Percentiles rank a stretch among this genome's conserved stretches.
Evolutionary conservation across 2,329 filamentous ascomycete genomes (phyloP).

Genomic region (Aspergillus pseudonomiae): DNA sequence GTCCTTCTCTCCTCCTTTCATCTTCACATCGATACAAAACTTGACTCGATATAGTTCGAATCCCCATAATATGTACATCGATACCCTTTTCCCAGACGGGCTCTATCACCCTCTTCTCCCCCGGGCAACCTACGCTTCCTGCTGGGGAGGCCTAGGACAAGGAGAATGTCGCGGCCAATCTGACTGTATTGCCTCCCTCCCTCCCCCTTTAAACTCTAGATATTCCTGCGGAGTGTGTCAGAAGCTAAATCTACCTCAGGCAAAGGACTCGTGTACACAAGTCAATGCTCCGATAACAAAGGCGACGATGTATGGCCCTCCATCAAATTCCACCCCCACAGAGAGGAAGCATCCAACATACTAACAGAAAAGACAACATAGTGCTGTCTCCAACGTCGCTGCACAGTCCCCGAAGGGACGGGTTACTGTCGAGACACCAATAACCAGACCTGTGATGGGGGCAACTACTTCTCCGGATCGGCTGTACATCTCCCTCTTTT

Average conservation of each 20-base stretch:
- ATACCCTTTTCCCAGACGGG: not conserved
- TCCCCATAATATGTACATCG: not conserved
- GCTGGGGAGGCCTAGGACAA: slow-evolving; percentile 4
- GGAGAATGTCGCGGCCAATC: slow-evolving; percentile 5
- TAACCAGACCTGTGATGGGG: slow-evolving; percentile 17
- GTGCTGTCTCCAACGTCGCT: slow-evolving; percentile 15
- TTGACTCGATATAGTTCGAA: not conserved
- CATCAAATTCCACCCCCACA: not conserved
- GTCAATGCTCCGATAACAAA: slow-evolving; percentile 11
- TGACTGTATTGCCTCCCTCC: slow-evolving; percentile 7
- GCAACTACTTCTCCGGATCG: slow-evolving; percentile 8
- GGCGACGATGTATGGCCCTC: not conserved
- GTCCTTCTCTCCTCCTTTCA: not conserved
- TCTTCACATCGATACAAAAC: not conserved
- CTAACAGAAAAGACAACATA: not conserved
- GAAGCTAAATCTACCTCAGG: slow-evolving; percentile 3
- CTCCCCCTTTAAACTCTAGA: not conserved
- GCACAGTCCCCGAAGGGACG: slow-evolving; percentile 5
- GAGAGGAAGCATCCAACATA: not conserved
- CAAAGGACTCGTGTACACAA: slow-evolving; percentile 11
- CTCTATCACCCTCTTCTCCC: not conserved
- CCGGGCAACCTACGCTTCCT: not conserved
- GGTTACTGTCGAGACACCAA: slow-evolving; percentile 12
- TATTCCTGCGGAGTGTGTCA: not conserved
- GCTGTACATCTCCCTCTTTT: slow-evolving; percentile 1